Evolutionary conservation across 2,329 filamentous ascomycete species (phyloP), one percentile per base, ranked within the genome.

Genomic region (Penicillium hesseltinei): DNA sequence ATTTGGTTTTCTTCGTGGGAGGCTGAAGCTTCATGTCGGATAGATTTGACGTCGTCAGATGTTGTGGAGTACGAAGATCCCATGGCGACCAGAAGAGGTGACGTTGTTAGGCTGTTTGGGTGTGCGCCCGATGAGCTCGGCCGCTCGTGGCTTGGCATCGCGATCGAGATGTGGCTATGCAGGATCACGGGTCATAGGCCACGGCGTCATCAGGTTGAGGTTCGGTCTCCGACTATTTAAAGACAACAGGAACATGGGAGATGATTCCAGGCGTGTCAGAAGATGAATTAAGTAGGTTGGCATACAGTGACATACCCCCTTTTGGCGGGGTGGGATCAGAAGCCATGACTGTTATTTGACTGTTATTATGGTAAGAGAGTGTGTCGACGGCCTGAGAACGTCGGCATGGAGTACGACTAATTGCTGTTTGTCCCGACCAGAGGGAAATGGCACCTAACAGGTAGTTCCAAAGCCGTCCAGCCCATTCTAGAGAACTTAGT

Each of bases 161-260:
- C 19, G 10, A 36, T 31, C n/a, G 9, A 43, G 9, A 15, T 51
- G 36, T 51, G 48, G 48, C 36, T 21, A 40, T 23, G 25, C 36
- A 23, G 19, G 9, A 17, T 51, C 23, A 21, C n/a, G 7, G 9
- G 25, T 19, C n/a, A 21, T 40, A 19, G 58, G 82, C 79, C 67
- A 78, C 74, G 59, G 71, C 71, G 66, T 80, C 81, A 65, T 81
- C 80, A 62, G 74, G 62, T 66, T 75, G 74, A 61, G 79, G 62
- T 65, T 83, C 78, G 57, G 77, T 72, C 44, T 80, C 78, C 21
- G 79, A 77, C 66, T 86, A 77, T 61, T 85, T 85, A 75, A 92
- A 92, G 54, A 88, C 81, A 51, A 92, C 85, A 0, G 91, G 89
- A 2, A 85, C 88, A 66, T 88, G 85, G n/a, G 89, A 91, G 66